phyloP scores from a whole-genome alignment of 2,329 filamentous ascomycete genomes.

The Talaromyces sp. region DNA sequence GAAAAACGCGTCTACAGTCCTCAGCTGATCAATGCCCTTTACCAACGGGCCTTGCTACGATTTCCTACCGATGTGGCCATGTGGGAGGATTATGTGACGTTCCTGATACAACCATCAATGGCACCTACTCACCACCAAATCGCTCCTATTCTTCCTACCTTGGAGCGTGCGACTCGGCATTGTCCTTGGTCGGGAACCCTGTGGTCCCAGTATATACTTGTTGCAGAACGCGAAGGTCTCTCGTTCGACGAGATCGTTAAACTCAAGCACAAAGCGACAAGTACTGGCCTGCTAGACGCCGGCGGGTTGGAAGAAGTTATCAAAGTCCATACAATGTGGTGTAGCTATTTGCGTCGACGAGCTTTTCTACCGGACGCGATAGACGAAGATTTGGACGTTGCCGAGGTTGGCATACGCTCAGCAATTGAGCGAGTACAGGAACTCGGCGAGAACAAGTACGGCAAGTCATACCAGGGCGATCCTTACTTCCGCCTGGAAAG shows the following conservation, averaged over 20 bases:
- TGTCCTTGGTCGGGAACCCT: constrained; percentile 89
- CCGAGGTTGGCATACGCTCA: constrained; percentile 80
- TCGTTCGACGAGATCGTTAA: constrained; percentile 77
- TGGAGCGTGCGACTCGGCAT: constrained; percentile 79
- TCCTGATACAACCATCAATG: constrained; percentile 55
- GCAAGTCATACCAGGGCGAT: constrained; percentile 75
- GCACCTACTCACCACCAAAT: constrained; percentile 42
- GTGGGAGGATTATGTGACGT: constrained; percentile 82
- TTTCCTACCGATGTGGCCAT: constrained; percentile 69
- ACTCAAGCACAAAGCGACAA: constrained; percentile 89
- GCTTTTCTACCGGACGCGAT: constrained; percentile 70
- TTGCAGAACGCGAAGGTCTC: constrained; percentile 71
- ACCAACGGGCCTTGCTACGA: constrained; percentile 69
- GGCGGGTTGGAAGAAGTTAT: constrained; percentile 83
- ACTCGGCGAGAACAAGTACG: constrained; percentile 73
- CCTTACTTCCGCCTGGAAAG: constrained; percentile 83
- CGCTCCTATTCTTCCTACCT: constrained; percentile 59
- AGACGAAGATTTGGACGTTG: constrained; percentile 82
- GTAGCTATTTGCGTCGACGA: constrained; percentile 81
- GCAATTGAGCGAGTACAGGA: constrained; percentile 80
- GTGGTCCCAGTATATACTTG: constrained; percentile 85
- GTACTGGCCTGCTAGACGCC: constrained; percentile 75
- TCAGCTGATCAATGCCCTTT: constrained; percentile 59
- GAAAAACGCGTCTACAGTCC: constrained; percentile 52
- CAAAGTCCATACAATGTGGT: constrained; percentile 92